phyloP scores from a whole-genome alignment of 1,284 basidiomycete species.

The Microbotryum violaceum region DNA sequence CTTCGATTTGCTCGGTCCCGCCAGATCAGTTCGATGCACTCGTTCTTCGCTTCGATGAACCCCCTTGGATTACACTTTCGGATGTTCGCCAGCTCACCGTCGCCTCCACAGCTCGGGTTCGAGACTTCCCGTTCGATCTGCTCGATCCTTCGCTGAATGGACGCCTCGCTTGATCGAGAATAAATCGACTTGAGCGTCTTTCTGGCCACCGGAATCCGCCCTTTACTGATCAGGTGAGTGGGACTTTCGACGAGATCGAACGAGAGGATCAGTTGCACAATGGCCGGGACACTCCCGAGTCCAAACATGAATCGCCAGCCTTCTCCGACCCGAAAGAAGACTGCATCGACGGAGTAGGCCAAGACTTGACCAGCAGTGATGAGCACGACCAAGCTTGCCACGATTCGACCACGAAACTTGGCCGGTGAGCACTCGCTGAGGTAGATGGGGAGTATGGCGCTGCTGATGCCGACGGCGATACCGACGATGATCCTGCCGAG shows the following conservation, averaged over 20 bases:
- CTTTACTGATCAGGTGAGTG: slow-evolving; percentile 56
- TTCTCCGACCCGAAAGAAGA: slow-evolving; percentile 36
- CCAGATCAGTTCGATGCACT: slow-evolving; percentile 9
- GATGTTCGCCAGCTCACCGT: too few relatives aligned
- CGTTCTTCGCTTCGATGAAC: slow-evolving; percentile 46
- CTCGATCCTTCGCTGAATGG: slow-evolving; percentile 47
- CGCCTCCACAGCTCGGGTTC: neutral
- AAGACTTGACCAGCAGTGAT: slow-evolving; percentile 41
- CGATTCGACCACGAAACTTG: slow-evolving; percentile 41
- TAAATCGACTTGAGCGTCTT: slow-evolving; percentile 58
- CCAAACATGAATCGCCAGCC: slow-evolving; percentile 44
- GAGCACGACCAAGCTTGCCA: slow-evolving; percentile 38
- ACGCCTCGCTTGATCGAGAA: slow-evolving; percentile 10
- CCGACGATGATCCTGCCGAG: slow-evolving; percentile 43
- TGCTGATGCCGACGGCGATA: slow-evolving; percentile 40
- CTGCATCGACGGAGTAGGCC: slow-evolving; percentile 33
- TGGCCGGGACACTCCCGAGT: slow-evolving; percentile 37
- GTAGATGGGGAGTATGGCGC: slow-evolving; percentile 41
- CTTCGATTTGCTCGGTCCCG: slow-evolving; percentile 17
- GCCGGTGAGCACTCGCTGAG: slow-evolving; percentile 43
- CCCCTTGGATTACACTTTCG: slow-evolving; percentile 45
- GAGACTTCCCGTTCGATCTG: slow-evolving; percentile 50
- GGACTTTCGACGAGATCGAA: slow-evolving; percentile 70
- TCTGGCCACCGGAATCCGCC: slow-evolving; percentile 48
- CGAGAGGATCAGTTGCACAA: slow-evolving; percentile 52